phyloP scores from a whole-genome alignment of 495 filamentous ascomycete species.

The Talaromyces nanjingensis region DNA sequence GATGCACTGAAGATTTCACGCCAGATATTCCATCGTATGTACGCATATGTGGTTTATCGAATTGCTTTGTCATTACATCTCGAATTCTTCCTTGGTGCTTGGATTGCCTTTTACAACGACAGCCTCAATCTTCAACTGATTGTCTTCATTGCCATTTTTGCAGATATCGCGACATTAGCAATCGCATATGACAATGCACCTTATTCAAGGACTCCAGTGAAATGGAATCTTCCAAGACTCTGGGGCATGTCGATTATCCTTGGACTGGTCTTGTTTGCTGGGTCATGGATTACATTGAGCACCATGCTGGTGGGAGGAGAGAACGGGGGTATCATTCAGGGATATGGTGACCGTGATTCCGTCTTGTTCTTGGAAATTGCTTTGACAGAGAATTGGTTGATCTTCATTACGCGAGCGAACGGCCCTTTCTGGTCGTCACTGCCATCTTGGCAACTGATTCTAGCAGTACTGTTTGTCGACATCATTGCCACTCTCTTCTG shows the following conservation, averaged over 20 bases:
- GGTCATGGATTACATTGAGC: constrained; percentile 76
- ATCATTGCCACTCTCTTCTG: constrained; percentile 76
- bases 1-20: constrained; percentile 90
- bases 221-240: constrained; percentile 89
- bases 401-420: constrained; percentile 89
- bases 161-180: constrained; percentile 85
- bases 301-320: constrained; percentile 64
- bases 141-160: constrained; percentile 91
- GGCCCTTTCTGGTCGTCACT: constrained; percentile 79
- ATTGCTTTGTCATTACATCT: constrained; percentile 88
- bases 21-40: constrained; percentile 96
- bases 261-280: constrained; percentile 70
- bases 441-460: constrained; percentile 73
- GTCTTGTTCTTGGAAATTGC: constrained; percentile 88
- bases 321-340: constrained; percentile 77
- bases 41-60: constrained; percentile 93
- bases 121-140: constrained; percentile 78
- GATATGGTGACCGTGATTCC: constrained; percentile 72
- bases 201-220: constrained; percentile 78
- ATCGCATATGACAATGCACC: constrained; percentile 93
- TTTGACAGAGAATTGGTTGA: constrained; percentile 91
- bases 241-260: constrained; percentile 87
- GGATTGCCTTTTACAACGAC: constrained; percentile 81
- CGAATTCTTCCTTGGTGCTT: constrained; percentile 82
- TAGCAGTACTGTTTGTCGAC: constrained; percentile 74